Conservation (phyloP, 306 rosid species). For the Citrullus amarus region DNA sequence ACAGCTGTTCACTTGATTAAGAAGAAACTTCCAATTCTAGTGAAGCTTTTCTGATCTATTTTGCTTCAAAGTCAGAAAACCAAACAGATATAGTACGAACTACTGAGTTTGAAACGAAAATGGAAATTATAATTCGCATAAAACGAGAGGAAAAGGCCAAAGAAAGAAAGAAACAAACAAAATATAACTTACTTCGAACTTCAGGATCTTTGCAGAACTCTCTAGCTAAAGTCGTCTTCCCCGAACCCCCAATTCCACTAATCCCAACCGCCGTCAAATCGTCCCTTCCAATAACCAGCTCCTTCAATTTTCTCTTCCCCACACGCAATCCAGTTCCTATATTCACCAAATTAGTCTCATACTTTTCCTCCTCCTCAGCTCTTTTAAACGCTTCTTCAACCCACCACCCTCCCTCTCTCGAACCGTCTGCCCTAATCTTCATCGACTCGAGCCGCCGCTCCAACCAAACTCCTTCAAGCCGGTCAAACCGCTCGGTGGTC, state of each 20-base stretch:
- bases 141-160: neutral
- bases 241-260: constrained; percentile 85
- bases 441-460: constrained; percentile 49
- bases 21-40: neutral
- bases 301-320: constrained; percentile 67
- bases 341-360: constrained; percentile 26
- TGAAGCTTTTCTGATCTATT: neutral
- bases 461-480: constrained; percentile 30
- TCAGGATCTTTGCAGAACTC: constrained; percentile 56
- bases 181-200: constrained; percentile 47
- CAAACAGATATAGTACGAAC: neutral
- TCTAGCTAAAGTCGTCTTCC: constrained; percentile 79
- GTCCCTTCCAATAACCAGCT: constrained; percentile 28
- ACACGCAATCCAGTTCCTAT: constrained; percentile 35
- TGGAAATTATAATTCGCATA: neutral
- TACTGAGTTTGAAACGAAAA: neutral
- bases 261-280: constrained; percentile 50
- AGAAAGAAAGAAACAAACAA: too few species aligned
- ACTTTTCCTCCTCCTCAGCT: constrained; percentile 35
- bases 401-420: constrained; percentile 27
- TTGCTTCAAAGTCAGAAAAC: constrained; percentile 5
- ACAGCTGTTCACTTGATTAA: neutral
- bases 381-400: constrained; percentile 57
- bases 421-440: constrained; percentile 49
- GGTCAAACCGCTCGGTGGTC: constrained; percentile 46